Evolutionary conservation across 2,329 filamentous ascomycete species (phyloP).

Genomic region (Aspergillus texensis): DNA sequence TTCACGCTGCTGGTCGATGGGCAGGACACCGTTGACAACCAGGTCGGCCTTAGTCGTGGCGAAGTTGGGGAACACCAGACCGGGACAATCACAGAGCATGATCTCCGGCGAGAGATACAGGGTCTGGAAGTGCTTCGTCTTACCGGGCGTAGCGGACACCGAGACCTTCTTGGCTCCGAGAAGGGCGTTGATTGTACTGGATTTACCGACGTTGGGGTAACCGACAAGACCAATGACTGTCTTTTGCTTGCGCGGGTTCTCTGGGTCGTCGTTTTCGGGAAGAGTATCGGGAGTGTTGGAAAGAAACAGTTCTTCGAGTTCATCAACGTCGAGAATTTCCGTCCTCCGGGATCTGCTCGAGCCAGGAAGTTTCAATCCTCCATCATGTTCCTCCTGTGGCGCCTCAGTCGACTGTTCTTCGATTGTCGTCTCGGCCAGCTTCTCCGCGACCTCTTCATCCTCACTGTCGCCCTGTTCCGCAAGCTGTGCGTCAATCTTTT

Average conservation of each 20-base stretch:
- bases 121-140: slow-evolving; percentile 99
- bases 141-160: slow-evolving; percentile 93
- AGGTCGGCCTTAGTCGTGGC: slow-evolving; percentile 95
- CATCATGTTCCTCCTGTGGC: slow-evolving; percentile 22
- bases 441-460: slow-evolving; percentile 26
- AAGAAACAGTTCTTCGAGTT: slow-evolving; percentile 87
- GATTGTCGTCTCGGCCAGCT: slow-evolving; percentile 16
- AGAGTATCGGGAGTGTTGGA: slow-evolving; percentile 66
- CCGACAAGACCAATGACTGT: slow-evolving; percentile 91
- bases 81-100: slow-evolving; percentile 94
- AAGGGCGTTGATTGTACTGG: slow-evolving; percentile 98
- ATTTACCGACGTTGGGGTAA: slow-evolving; percentile 99
- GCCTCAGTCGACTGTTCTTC: slow-evolving; percentile 37
- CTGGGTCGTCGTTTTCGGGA: slow-evolving; percentile 46
- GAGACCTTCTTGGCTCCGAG: slow-evolving; percentile 98
- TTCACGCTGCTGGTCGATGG: slow-evolving; percentile 94
- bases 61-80: slow-evolving; percentile 98
- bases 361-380: slow-evolving; percentile 26
- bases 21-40: slow-evolving; percentile 90
- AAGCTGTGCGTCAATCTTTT: slow-evolving; percentile 75
- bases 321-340: slow-evolving; percentile 86
- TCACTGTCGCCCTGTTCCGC: slow-evolving; percentile 51
- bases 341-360: slow-evolving; percentile 54
- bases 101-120: slow-evolving; percentile 90
- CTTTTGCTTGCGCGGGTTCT: slow-evolving; percentile 59